Percentiles rank a stretch among this genome's conserved stretches.
phyloP scores from a whole-genome alignment of 2,329 filamentous ascomycete genomes.

The Zasmidium cellare region DNA sequence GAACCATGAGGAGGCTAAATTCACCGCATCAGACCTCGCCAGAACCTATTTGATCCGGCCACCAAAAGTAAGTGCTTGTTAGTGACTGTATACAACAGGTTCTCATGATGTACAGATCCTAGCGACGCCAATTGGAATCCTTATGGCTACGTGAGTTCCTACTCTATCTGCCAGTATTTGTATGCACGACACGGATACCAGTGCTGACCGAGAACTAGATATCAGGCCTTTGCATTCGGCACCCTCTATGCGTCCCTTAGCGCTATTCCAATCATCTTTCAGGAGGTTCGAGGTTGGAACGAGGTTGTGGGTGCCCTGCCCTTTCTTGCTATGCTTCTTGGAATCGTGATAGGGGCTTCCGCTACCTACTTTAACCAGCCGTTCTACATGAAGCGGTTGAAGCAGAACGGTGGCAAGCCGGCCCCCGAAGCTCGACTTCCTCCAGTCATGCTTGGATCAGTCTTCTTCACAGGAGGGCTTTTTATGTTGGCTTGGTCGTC shows the following conservation, averaged over 20 bases:
- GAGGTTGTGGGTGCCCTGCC: constrained; percentile 43
- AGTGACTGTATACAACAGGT: not conserved
- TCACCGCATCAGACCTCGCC: constrained; percentile 39
- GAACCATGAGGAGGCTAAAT: constrained; percentile 42
- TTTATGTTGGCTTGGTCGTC: constrained; percentile 47
- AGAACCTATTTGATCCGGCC: constrained; percentile 42
- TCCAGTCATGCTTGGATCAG: constrained; percentile 44
- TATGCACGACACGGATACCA: no score
- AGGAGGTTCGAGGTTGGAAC: constrained; percentile 42
- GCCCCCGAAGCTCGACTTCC: constrained; percentile 35
- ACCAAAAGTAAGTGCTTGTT: constrained; percentile 11
- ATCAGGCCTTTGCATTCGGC: constrained; percentile 40
- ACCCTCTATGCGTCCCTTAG: constrained; percentile 46
- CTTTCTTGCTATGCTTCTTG: constrained; percentile 45
- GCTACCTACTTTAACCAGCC: constrained; percentile 48
- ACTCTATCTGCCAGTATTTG: no score
- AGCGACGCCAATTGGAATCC: not conserved
- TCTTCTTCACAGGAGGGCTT: constrained; percentile 42
- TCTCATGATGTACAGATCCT: not conserved
- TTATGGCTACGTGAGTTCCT: not conserved
- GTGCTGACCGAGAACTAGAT: no score
- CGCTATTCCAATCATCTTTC: constrained; percentile 46
- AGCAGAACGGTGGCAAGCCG: constrained; percentile 31
- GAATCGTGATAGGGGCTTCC: constrained; percentile 38
- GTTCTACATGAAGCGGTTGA: constrained; percentile 36